A percentile compares a stretch with the other conserved stretches of the same genome.
phyloP scores from a whole-genome alignment of 371 early-diverging fungal genomes.

The Mortierella sp. region DNA sequence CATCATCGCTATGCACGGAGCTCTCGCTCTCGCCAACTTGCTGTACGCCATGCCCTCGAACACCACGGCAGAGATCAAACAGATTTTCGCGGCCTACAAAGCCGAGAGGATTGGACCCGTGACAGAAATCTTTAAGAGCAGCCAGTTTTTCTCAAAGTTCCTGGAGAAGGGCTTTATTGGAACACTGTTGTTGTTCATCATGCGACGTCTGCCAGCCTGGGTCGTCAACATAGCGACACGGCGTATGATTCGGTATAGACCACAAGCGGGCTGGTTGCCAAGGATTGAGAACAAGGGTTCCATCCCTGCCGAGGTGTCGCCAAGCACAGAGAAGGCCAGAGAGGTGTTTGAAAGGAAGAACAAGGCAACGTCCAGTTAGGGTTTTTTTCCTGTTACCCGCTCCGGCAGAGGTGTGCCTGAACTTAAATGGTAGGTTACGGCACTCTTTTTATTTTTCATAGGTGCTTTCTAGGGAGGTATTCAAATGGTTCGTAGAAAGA shows the following conservation, averaged over 20 bases:
- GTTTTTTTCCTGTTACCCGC: too few relatives aligned
- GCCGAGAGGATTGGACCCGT: background rate
- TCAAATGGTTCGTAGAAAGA: too few relatives aligned
- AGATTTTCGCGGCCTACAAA: background rate
- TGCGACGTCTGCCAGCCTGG: background rate
- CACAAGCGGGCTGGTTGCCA: background rate
- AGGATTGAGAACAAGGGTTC: background rate
- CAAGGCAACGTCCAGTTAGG: too few relatives aligned
- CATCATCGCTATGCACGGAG: background rate
- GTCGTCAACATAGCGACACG: background rate
- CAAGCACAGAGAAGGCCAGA: constrained; percentile 3
- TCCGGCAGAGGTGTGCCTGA: too few relatives aligned
- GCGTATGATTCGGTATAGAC: background rate
- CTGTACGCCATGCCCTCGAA: background rate
- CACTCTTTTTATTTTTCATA: too few relatives aligned
- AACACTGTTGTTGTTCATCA: background rate
- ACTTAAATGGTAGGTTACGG: too few relatives aligned
- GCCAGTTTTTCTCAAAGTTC: constrained; percentile 6
- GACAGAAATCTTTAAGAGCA: background rate
- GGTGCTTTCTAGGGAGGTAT: too few relatives aligned
- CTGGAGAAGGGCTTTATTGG: background rate
- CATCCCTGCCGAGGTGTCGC: background rate
- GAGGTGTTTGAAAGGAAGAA: too few relatives aligned
- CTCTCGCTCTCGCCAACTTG: background rate
- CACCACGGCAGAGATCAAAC: background rate